Evolutionary conservation across 2,329 filamentous ascomycete species (phyloP).

Genomic region (Penicillium sp.): DNA sequence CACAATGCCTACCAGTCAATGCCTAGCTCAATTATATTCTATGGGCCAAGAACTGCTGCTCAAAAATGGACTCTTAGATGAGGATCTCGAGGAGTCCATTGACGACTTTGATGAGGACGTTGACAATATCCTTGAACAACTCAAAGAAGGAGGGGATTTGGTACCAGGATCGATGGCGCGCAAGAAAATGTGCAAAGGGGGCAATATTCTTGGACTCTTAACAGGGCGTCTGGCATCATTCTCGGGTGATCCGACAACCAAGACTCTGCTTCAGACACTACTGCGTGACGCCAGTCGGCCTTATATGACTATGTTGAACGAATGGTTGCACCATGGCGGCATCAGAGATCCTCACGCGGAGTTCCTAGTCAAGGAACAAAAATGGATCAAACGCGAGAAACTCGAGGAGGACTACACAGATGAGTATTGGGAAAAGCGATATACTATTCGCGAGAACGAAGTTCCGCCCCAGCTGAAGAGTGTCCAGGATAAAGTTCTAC

Average conservation of each 20-base stretch:
- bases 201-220: conserved; percentile 83
- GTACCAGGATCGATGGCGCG: conserved; percentile 73
- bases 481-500: conserved; percentile 88
- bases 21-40: conserved; percentile 85
- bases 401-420: conserved; percentile 97
- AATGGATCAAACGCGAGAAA: conserved; percentile 86
- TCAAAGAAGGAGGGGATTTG: conserved; percentile 82
- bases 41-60: conserved; percentile 84
- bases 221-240: conserved; percentile 82
- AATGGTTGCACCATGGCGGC: conserved; percentile 94
- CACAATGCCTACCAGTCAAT: conserved; percentile 83
- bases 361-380: conserved; percentile 93
- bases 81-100: conserved; percentile 66
- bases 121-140: conserved; percentile 86
- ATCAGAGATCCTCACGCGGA: conserved; percentile 93
- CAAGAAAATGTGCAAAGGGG: conserved; percentile 96
- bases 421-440: conserved; percentile 98
- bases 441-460: conserved; percentile 87
- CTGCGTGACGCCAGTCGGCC: conserved; percentile 85
- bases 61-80: conserved; percentile 79
- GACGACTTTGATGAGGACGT: conserved; percentile 74
- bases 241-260: conserved; percentile 88
- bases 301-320: conserved; percentile 98
- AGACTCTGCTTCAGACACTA: conserved; percentile 75
- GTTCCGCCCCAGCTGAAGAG: conserved; percentile 87